A percentile compares a stretch with the other conserved stretches of the same genome.
Conservation (phyloP, 768 basidiomycete species). For the Tulasnella sp. region DNA sequence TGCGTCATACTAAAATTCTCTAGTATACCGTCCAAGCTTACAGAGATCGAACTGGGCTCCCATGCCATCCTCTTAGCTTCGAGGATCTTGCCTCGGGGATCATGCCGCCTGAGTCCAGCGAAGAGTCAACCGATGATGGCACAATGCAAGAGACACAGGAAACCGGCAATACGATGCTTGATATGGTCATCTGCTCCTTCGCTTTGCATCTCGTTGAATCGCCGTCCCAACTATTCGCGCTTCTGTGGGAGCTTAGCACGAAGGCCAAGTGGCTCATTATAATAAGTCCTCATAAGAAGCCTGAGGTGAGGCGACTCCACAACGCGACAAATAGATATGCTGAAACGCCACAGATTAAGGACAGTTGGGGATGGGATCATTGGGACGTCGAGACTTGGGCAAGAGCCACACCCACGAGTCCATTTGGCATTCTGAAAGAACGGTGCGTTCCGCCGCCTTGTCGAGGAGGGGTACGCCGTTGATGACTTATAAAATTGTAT, state of each 20-base stretch:
- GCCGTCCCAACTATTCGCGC: slow-evolving; percentile 58
- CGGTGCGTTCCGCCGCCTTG: slow-evolving; percentile 45
- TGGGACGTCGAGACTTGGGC: slow-evolving; percentile 55
- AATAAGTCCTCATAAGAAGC: slow-evolving; percentile 71
- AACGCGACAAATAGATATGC: neutral
- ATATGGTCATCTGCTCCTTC: slow-evolving; percentile 70
- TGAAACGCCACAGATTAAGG: slow-evolving; percentile 50
- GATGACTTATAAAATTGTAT: neutral
- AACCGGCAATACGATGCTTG: slow-evolving; percentile 33
- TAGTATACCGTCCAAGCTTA: slow-evolving; percentile 64
- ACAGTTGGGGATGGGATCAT: slow-evolving; percentile 63
- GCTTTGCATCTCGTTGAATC: slow-evolving; percentile 66
- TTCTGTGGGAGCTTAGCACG: slow-evolving; percentile 61
- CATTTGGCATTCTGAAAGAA: slow-evolving; percentile 46
- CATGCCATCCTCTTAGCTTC: slow-evolving; percentile 60
- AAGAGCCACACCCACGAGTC: slow-evolving; percentile 35
- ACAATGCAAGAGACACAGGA: neutral
- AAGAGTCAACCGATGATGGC: neutral
- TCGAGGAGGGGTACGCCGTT: neutral
- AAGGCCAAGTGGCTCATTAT: slow-evolving; percentile 64
- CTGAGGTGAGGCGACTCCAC: slow-evolving; percentile 49
- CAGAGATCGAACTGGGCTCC: slow-evolving; percentile 50
- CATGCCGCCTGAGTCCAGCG: slow-evolving; percentile 42
- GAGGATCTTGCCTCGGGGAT: slow-evolving; percentile 56
- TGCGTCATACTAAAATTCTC: slow-evolving; percentile 15